Base-by-base conservation (phyloP, 495 filamentous ascomycete genomes). In the Penicillium diatomitis region DNA sequence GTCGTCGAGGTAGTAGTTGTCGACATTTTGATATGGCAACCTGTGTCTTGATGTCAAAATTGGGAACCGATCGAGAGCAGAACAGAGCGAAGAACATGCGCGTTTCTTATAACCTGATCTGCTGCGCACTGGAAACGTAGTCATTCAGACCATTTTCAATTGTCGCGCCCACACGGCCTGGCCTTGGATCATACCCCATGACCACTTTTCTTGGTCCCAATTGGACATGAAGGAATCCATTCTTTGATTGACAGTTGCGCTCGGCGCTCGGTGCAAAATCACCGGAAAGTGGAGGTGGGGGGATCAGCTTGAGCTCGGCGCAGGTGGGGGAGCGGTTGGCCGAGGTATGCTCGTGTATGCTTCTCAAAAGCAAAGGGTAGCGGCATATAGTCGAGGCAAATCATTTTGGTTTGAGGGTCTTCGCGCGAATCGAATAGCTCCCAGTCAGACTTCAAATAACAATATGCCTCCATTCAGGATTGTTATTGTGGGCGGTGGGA, bases 401-500 rank as follows among this genome's bases (percentile, higher is more conserved):
- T 20, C 20, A 20, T 20, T 20, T 20, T 20, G 20, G 20, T 20
- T 20, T 20, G 20, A 20, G 20, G 20, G 20, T 20, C 20, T 20
- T 20, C 20, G 20, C 20, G 20, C 20, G 2, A 20, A 20, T 20
- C 20, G 20, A 20, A 20, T 20, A 20, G 20, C 20, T 20, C 20
- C 20, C 20, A 20, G 20, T 20, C 20, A 20, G 20, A 20, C 20
- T 20, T 20, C 20, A 9, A 32, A 32, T 38, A 42, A n/a, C 32
- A 46, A 35, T 7, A 53, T 56, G 50, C 9, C 46, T 6, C 41
- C 48, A 7, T 57, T 57, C 46, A 43, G 40, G 10, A 57, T 57
- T 50, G 36, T 53, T 8, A 51, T 57, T 32, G 54, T 53, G 0
- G 54, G 54, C 6, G 54, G 54, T 9, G 54, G 54, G 3, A 57